Conservation (phyloP, 768 basidiomycete species). For the Tephrocybe sp. region DNA sequence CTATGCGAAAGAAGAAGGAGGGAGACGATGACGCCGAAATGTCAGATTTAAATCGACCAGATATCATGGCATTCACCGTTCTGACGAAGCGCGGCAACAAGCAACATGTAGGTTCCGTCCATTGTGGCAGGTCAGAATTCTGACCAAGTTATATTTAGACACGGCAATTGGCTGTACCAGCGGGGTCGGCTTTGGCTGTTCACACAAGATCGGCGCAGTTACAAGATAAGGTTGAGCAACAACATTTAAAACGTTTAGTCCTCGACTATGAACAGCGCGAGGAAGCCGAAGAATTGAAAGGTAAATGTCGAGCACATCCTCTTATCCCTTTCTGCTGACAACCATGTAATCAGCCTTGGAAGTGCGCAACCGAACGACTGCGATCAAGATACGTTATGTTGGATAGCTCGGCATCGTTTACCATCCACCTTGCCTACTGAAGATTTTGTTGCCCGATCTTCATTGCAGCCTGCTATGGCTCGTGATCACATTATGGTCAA, state of each 20-base stretch:
- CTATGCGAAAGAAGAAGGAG: constrained; percentile 66
- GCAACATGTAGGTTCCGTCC: constrained; percentile 62
- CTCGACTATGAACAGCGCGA: constrained; percentile 89
- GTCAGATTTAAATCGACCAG: constrained; percentile 29
- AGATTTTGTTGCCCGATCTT: no score
- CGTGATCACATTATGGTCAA: no score
- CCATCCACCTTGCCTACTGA: not conserved
- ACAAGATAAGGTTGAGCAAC: constrained; percentile 94
- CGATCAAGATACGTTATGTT: constrained; percentile 75
- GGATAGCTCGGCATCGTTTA: constrained; percentile 36
- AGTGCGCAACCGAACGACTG: constrained; percentile 61
- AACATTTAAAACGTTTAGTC: constrained; percentile 94
- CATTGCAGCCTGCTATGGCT: not conserved
- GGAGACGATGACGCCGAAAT: constrained; percentile 47
- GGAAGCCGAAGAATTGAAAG: constrained; percentile 80
- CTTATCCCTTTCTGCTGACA: not conserved
- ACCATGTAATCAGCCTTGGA: constrained; percentile 50
- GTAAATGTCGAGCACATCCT: constrained; percentile 29
- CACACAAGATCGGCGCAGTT: constrained; percentile 90
- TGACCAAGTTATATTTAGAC: constrained; percentile 42
- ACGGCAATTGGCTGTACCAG: constrained; percentile 86
- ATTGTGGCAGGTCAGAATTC: constrained; percentile 2
- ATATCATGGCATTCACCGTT: constrained; percentile 88
- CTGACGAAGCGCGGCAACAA: constrained; percentile 92
- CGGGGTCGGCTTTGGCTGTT: constrained; percentile 82